phyloP scores from a whole-genome alignment of 169 alveolate genomes.

The Plasmodium coatneyi region DNA sequence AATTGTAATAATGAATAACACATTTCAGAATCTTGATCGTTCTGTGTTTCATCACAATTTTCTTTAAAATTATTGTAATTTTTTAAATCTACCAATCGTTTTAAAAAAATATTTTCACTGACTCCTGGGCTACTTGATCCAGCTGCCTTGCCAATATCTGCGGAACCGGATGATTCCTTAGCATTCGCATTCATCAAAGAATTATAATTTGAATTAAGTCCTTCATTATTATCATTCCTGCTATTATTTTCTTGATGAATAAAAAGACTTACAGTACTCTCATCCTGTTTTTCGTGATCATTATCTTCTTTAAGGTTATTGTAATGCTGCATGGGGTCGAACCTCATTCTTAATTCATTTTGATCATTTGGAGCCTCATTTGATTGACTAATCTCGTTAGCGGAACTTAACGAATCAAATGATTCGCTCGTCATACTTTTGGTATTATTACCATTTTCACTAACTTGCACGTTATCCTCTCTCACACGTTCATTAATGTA shows the following conservation, averaged over 20 bases:
- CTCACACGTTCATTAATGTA: background rate
- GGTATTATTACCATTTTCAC: background rate
- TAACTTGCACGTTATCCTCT: background rate
- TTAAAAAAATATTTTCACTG: background rate
- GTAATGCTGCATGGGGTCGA: background rate
- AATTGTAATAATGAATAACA: background rate
- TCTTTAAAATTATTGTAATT: background rate
- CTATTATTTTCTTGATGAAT: background rate
- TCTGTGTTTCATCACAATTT: background rate
- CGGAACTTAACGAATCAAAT: background rate
- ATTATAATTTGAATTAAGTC: background rate
- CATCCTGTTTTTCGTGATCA: background rate
- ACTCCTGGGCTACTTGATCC: background rate
- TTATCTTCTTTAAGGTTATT: background rate
- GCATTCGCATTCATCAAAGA: background rate
- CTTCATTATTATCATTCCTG: background rate
- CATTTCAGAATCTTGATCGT: background rate
- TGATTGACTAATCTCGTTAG: background rate
- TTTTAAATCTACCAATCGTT: background rate
- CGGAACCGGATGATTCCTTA: background rate
- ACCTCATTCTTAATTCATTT: background rate
- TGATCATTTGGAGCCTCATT: background rate
- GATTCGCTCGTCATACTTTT: background rate
- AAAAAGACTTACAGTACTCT: background rate
- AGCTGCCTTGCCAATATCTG: background rate